Conservation (phyloP, 1,284 basidiomycete species). For the Sporisorium scitamineum region DNA sequence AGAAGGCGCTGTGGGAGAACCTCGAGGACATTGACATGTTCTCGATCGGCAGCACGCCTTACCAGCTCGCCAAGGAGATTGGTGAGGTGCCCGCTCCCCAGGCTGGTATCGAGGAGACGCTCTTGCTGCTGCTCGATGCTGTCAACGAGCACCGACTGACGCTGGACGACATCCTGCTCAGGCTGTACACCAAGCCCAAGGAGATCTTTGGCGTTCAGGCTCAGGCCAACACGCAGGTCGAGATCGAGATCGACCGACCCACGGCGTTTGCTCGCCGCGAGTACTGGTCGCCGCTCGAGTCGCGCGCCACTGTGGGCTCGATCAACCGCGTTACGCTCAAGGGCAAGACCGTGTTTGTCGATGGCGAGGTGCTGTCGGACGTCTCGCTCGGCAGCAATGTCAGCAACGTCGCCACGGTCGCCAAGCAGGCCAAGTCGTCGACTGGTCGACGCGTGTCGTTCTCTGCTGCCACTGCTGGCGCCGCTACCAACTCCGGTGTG, state of each 20-base stretch:
- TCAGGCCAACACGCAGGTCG: constrained; percentile 78
- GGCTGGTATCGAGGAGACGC: constrained; percentile 87
- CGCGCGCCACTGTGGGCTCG: constrained; percentile 77
- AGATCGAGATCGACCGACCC: constrained; percentile 89
- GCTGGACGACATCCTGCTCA: constrained; percentile 82
- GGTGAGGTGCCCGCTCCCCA: constrained; percentile 77
- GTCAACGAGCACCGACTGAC: constrained; percentile 84
- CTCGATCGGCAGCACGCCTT: constrained; percentile 87
- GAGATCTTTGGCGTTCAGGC: constrained; percentile 91
- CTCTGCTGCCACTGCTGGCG: constrained; percentile 33
- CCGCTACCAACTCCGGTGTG: constrained; percentile 16
- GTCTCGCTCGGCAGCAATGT: constrained; percentile 81
- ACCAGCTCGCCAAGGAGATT: constrained; percentile 79
- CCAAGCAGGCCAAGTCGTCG: constrained; percentile 46
- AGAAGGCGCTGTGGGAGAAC: constrained; percentile 87
- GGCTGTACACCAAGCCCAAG: constrained; percentile 90
- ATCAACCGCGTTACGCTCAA: constrained; percentile 93
- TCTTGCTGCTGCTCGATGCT: constrained; percentile 88
- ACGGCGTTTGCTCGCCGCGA: constrained; percentile 74
- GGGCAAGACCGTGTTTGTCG: constrained; percentile 90
- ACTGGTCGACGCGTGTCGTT: constrained; percentile 47
- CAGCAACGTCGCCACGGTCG: constrained; percentile 74
- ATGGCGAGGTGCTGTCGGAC: constrained; percentile 80
- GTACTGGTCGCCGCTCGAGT: constrained; percentile 87
- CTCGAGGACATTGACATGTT: constrained; percentile 89